A percentile compares a stretch with the other conserved stretches of the same genome.
Evolutionary conservation across 345 rosid species (phyloP).

Genomic region (Euphorbia peplus): DNA sequence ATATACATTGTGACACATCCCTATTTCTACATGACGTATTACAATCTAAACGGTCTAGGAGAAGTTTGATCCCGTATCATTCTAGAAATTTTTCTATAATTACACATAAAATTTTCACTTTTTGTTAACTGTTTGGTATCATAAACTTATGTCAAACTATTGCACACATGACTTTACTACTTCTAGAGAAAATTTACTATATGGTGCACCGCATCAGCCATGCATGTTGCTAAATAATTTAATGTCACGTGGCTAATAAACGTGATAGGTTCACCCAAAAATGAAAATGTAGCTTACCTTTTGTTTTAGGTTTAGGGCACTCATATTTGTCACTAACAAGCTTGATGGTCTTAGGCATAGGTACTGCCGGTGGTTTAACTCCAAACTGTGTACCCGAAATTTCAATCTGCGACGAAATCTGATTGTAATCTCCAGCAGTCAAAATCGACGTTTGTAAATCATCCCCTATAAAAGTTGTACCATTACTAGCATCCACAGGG

Average conservation of each 20-base stretch:
- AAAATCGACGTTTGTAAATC: constrained; percentile 71
- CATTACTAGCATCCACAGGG: constrained; percentile 65
- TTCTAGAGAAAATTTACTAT: no score
- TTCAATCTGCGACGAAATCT: constrained; percentile 55
- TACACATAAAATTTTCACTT: background rate
- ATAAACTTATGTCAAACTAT: no score
- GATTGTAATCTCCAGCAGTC: constrained; percentile 72
- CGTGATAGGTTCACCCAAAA: background rate
- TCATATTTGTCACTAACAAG: constrained; percentile 61
- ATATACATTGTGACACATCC: no score
- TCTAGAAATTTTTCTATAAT: no score
- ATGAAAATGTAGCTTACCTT: constrained; percentile 32
- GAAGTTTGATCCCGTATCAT: no score
- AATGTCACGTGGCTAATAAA: background rate
- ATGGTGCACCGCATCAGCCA: background rate
- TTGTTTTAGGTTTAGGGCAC: constrained; percentile 49
- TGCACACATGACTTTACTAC: no score
- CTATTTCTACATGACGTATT: no score
- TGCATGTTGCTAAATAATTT: background rate
- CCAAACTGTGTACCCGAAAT: constrained; percentile 79
- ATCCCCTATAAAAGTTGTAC: constrained; percentile 61
- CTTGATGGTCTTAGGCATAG: constrained; percentile 67
- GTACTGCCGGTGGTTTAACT: constrained; percentile 41
- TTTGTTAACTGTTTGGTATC: background rate
- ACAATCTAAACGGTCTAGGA: no score